A percentile compares a stretch with the other conserved stretches of the same genome.
Evolutionary conservation across 108 stramenopile species (phyloP).

Genomic region (Nitzschia palea): DNA sequence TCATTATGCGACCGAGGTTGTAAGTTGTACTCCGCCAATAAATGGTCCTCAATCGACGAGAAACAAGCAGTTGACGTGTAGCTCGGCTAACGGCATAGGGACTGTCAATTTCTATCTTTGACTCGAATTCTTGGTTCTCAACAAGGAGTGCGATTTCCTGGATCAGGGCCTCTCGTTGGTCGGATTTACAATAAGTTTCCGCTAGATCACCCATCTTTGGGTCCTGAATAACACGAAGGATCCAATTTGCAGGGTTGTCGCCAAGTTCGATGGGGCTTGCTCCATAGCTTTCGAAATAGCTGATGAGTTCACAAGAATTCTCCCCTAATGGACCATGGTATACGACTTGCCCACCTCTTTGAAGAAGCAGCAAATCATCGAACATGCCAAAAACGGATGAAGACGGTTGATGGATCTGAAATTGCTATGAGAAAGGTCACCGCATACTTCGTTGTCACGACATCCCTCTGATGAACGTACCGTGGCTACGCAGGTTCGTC

Average conservation of each 20-base stretch:
- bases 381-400: constrained; percentile 50
- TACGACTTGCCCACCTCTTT: constrained; percentile 45
- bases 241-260: constrained; percentile 73
- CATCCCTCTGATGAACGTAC: neutral
- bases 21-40: constrained; percentile 67
- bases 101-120: constrained; percentile 28
- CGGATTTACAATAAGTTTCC: constrained; percentile 28
- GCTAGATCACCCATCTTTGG: constrained; percentile 36
- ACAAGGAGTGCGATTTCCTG: neutral
- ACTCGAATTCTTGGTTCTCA: constrained; percentile 16
- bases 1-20: constrained; percentile 57
- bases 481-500: constrained; percentile 47
- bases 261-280: constrained; percentile 52
- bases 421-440: neutral
- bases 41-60: constrained; percentile 32
- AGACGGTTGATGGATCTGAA: constrained; percentile 60
- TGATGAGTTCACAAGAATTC: constrained; percentile 40
- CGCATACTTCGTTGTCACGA: neutral
- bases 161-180: neutral
- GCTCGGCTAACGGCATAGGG: constrained; percentile 30
- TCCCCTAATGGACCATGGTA: constrained; percentile 63
- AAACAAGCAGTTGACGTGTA: constrained; percentile 23
- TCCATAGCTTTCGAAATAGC: constrained; percentile 54
- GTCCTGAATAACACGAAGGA: constrained; percentile 37
- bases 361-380: constrained; percentile 30